Evolutionary conservation across 2,329 filamentous ascomycete species (phyloP).

Genomic region (Clathrospora elynae): DNA sequence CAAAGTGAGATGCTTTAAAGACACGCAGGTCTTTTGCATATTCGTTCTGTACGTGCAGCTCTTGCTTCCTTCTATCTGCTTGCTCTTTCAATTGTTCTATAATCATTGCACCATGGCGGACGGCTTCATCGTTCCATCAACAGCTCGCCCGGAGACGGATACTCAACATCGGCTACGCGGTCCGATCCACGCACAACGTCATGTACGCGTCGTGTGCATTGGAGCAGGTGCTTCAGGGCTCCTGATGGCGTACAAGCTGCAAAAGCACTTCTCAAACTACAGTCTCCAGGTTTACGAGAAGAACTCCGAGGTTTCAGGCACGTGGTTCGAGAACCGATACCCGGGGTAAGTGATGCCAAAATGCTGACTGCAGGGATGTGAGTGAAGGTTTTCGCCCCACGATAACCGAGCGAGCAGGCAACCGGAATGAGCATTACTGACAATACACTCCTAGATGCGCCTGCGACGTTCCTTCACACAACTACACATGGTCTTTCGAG

Average conservation of each 20-base stretch:
- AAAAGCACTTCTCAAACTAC: slow-evolving; percentile 53
- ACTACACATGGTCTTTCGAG: slow-evolving; percentile 59
- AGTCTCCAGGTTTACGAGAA: slow-evolving; percentile 55
- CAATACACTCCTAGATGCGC: slow-evolving; percentile 44
- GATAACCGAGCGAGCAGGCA: not conserved
- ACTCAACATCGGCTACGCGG: slow-evolving; percentile 33
- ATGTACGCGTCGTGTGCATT: slow-evolving; percentile 51
- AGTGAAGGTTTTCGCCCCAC: slow-evolving; percentile 2
- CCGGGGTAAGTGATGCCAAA: slow-evolving; percentile 40
- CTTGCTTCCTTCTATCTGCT: not conserved
- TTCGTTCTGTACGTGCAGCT: not conserved
- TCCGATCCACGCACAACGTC: slow-evolving; percentile 45
- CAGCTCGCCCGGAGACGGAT: slow-evolving; percentile 27
- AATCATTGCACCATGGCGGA: slow-evolving; percentile 13
- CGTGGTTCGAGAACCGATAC: slow-evolving; percentile 59
- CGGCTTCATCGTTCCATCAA: slow-evolving; percentile 38
- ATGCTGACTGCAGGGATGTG: slow-evolving; percentile 3
- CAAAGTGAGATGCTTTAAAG: slow-evolving; percentile 8
- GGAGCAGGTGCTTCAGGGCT: slow-evolving; percentile 58
- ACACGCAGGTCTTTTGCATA: not conserved
- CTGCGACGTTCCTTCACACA: slow-evolving; percentile 59
- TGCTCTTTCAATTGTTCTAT: not conserved
- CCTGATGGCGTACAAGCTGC: slow-evolving; percentile 56
- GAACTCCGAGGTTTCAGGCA: slow-evolving; percentile 55
- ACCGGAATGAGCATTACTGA: slow-evolving; percentile 14